A percentile compares a stretch with the other conserved stretches of the same genome.
These are phyloP conservation scores for Isochrysis galbana DNA, from an alignment of 78 protist genomes.

Conservation along the genomic window DNA sequence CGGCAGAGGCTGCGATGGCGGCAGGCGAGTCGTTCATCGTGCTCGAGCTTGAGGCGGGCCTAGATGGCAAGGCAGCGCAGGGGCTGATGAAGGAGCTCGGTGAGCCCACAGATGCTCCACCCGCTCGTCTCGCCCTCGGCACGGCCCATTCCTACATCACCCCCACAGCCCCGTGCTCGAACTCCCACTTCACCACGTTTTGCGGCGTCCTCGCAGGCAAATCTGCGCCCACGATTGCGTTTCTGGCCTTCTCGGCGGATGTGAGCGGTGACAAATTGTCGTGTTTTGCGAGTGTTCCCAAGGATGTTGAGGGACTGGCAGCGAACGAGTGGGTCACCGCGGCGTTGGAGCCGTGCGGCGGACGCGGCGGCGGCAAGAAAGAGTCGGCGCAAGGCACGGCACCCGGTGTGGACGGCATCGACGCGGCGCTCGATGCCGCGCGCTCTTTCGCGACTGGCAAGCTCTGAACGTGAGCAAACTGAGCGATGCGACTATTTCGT, in stretches of 20 bases:
- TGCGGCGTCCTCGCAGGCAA: no score
- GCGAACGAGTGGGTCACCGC: constrained; percentile 35
- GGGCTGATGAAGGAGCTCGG: background rate
- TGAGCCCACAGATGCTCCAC: background rate
- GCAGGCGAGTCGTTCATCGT: background rate
- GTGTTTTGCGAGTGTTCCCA: background rate
- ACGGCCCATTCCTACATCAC: no score
- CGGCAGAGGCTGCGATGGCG: background rate
- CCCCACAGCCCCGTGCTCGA: no score
- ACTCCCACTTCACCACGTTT: no score
- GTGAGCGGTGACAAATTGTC: background rate
- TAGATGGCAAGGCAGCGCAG: background rate
- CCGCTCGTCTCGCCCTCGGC: background rate
- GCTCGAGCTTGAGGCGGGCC: background rate
- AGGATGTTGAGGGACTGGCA: no score
- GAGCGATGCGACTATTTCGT: no score
- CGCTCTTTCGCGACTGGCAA: no score
- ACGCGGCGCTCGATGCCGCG: no score
- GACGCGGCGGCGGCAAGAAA: constrained; percentile 51
- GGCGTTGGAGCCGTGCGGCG: constrained; percentile 33
- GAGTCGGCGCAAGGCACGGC: constrained; percentile 33
- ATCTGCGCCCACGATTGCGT: no score
- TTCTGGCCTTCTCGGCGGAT: background rate
- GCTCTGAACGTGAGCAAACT: no score
- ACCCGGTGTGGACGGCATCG: background rate